Percentiles rank a stretch among this genome's conserved stretches.
Conservation (phyloP, 305 asterid species). For the Fraxinus greggii region DNA sequence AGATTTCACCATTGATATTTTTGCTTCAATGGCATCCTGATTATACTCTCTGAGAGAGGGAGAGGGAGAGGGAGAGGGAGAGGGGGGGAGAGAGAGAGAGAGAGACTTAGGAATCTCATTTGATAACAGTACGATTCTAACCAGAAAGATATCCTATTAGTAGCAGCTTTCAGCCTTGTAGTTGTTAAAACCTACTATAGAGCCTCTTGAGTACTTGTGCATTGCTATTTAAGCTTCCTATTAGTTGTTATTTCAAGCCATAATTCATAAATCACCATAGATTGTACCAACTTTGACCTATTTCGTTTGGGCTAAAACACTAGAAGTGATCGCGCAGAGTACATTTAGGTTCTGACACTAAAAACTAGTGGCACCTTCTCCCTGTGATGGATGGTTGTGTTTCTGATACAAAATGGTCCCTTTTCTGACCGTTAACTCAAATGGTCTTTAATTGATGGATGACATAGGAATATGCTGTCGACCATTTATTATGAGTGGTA, state of each 20-base stretch:
- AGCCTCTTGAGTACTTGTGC: neutral
- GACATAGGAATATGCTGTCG: neutral
- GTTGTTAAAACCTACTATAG: neutral
- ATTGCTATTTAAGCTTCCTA: neutral
- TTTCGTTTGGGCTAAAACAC: neutral
- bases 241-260: neutral
- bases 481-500: neutral
- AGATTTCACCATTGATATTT: neutral
- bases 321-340: neutral
- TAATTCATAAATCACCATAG: neutral
- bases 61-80: too few relatives aligned
- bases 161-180: neutral
- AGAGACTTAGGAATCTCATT: too few relatives aligned
- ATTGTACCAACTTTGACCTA: neutral
- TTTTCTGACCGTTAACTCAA: neutral
- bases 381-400: neutral
- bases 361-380: neutral
- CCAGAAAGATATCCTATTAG: neutral
- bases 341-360: neutral
- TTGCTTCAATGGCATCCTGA: too few relatives aligned
- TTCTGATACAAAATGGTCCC: neutral
- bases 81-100: too few relatives aligned
- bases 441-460: neutral
- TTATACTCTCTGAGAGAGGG: too few relatives aligned
- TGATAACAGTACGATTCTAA: neutral